A percentile compares a stretch with the other conserved stretches of the same genome.
Conservation (phyloP, 1,284 basidiomycete species). For the Trametes polyzona region DNA sequence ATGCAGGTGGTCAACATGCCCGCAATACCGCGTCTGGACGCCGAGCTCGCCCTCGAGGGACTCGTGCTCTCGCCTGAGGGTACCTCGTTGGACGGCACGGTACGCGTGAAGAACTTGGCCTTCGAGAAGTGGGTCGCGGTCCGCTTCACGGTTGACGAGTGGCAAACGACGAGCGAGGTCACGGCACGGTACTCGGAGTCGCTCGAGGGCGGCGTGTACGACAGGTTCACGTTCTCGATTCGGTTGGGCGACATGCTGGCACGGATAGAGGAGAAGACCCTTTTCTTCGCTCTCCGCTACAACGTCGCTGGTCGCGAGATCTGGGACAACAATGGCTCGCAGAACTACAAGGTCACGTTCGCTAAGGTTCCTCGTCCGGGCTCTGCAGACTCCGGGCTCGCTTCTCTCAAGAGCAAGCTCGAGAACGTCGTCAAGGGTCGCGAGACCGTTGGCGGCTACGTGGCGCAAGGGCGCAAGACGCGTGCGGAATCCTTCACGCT, state of each 20-base stretch:
- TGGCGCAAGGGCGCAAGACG: slow-evolving; percentile 19
- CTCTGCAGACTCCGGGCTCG: slow-evolving; percentile 37
- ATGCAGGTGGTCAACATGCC: slow-evolving; percentile 63
- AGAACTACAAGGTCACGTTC: slow-evolving; percentile 81
- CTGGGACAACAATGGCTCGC: slow-evolving; percentile 91
- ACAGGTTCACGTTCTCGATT: slow-evolving; percentile 72
- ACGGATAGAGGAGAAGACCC: slow-evolving; percentile 84
- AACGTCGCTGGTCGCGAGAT: slow-evolving; percentile 71
- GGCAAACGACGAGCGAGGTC: slow-evolving; percentile 96
- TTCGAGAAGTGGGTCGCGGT: slow-evolving; percentile 89
- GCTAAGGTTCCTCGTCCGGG: slow-evolving; percentile 34
- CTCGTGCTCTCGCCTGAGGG: slow-evolving; percentile 66
- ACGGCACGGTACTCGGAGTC: slow-evolving; percentile 79
- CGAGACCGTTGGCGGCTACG: slow-evolving; percentile 36
- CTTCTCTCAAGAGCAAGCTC: slow-evolving; percentile 55
- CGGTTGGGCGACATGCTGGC: slow-evolving; percentile 64
- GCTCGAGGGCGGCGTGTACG: slow-evolving; percentile 58
- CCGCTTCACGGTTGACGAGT: slow-evolving; percentile 92
- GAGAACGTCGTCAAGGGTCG: slow-evolving; percentile 56
- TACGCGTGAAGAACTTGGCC: slow-evolving; percentile 85
- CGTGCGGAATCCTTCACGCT: slow-evolving; percentile 33
- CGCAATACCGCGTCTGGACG: slow-evolving; percentile 34
- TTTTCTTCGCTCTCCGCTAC: slow-evolving; percentile 85
- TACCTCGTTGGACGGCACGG: slow-evolving; percentile 63
- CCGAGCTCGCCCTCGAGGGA: slow-evolving; percentile 57